Base-by-base conservation (phyloP, 768 basidiomycete genomes). In the Asterophora parasitica region DNA sequence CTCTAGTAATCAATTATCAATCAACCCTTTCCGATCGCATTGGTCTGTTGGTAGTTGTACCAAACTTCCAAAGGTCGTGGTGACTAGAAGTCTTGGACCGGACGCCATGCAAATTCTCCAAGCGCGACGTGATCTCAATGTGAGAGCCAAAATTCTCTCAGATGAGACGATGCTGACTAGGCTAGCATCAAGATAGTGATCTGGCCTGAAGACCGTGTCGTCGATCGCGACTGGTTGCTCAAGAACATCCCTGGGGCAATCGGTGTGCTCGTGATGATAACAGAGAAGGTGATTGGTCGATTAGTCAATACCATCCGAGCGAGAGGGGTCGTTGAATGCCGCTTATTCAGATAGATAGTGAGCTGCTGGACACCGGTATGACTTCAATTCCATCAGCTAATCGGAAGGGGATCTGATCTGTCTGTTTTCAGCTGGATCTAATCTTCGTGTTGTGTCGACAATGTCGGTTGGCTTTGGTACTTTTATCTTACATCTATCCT, bases 381-480 rank as follows among this genome's bases (percentile, higher is more conserved):
- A 40, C 13, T 13, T 26, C 23, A 27, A 27, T 13, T 31, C 30
- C 9, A 9, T 31, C 12, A 10, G 30, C 23, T 31, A 8, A 9
- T 5, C 5, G 28, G 30, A 31, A 10, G 30, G 30, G 3, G 12
- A 31, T 12, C 12, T 31, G 30, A 31, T 9, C 30, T 9, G 10
- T 5, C 28, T 10, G 3, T 23, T 23, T 30, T 12, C 26, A 85
- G 91, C 91, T 53, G 92, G 92, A 3, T 71, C 85, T 0, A 71
- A 63, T 41, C 73, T 99, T 7, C 79, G 78, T 36, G 83, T 89
- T n/a, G 78, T 96, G 2, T 95, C 93, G 1, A 96, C 94, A 0
- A 88, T 95, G 82, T 92, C 90, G 13, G 91, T 93, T 15, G 92
- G 91, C 38, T 88, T 85, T 59, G 88, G 90, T 88, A 49, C 47